Evolutionary conservation across 306 rosid species (phyloP).

Genomic region (Begonia masoniana): DNA sequence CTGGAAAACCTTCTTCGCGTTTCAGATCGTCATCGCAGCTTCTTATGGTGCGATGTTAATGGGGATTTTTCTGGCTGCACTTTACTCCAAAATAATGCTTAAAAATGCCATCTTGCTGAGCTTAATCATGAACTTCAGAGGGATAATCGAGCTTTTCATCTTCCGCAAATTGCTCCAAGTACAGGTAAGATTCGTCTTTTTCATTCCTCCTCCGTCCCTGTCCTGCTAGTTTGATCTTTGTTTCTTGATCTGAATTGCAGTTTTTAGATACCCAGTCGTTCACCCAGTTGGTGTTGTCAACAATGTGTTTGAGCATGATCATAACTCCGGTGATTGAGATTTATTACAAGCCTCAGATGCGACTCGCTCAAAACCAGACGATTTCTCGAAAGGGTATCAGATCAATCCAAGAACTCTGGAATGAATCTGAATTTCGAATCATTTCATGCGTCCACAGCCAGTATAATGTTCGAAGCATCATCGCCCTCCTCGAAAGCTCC

Average conservation of each 20-base stretch:
- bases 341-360: conserved; percentile 52
- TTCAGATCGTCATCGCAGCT: neutral
- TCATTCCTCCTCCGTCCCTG: conserved; percentile 19
- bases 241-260: conserved; percentile 16
- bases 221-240: conserved; percentile 21
- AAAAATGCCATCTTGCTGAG: conserved; percentile 50
- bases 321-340: conserved; percentile 35
- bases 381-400: conserved; percentile 4
- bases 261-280: conserved; percentile 24
- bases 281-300: conserved; percentile 38
- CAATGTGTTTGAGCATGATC: conserved; percentile 19
- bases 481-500: conserved; percentile 31
- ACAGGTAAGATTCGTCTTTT: conserved; percentile 28
- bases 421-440: conserved; percentile 23
- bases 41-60: conserved; percentile 10
- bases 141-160: conserved; percentile 44
- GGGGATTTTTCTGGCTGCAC: conserved; percentile 41
- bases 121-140: conserved; percentile 52
- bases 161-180: conserved; percentile 27
- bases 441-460: conserved; percentile 25
- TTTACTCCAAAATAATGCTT: conserved; percentile 42
- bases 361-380: neutral
- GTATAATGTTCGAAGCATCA: conserved; percentile 22
- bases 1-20: conserved; percentile 5
- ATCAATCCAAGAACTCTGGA: conserved; percentile 46